Percentiles rank a stretch among this genome's conserved stretches.
Conservation (phyloP, 495 filamentous ascomycete genomes). For the Evernia prunastri region DNA sequence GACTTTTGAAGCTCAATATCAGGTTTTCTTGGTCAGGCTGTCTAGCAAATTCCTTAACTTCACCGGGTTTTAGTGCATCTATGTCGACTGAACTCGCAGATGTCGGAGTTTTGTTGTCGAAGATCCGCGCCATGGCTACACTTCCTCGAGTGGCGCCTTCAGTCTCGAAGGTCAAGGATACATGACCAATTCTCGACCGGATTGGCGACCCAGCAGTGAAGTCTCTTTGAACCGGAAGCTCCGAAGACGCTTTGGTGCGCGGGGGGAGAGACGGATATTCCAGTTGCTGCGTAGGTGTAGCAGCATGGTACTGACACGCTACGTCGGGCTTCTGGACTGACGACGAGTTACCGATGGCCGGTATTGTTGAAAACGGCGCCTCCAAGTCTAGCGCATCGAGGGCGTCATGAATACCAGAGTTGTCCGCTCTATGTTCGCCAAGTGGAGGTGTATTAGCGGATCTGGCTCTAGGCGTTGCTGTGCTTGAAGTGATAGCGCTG, state of each 20-base stretch:
- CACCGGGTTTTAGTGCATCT: not conserved
- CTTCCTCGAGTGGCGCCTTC: not conserved
- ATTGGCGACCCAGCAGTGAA: not conserved
- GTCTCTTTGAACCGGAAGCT: not conserved
- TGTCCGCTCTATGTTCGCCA: no score
- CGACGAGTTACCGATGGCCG: no score
- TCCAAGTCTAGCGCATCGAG: no score
- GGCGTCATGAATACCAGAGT: no score
- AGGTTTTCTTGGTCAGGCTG: not conserved
- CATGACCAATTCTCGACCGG: not conserved
- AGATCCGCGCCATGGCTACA: not conserved
- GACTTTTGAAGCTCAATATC: not conserved
- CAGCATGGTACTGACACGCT: no score
- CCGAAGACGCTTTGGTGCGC: not conserved
- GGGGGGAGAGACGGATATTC: not conserved
- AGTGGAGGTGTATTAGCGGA: no score
- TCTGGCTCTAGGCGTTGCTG: no score
- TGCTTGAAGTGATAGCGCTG: no score
- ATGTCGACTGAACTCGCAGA: not conserved
- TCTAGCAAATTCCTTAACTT: not conserved
- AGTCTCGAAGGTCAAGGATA: slow-evolving; percentile 6
- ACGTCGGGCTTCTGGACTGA: no score
- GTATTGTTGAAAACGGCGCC: no score
- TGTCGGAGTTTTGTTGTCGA: not conserved
- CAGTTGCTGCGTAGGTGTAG: no score